Conservation (phyloP, 2,329 filamentous ascomycete genomes). For the Thielaviopsis populi region DNA sequence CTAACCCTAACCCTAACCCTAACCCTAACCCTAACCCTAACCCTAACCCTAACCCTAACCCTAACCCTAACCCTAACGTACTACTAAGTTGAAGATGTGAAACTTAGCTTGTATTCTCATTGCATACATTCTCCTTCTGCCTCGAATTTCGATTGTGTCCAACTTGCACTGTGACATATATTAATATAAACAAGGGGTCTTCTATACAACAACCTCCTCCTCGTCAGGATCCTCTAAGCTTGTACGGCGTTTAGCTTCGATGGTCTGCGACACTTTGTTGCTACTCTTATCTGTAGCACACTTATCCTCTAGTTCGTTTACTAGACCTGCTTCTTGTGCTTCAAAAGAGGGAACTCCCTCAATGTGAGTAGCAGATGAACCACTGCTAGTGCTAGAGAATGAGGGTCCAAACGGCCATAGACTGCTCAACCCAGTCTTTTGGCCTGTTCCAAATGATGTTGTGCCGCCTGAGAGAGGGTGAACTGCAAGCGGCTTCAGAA, state of each 20-base stretch:
- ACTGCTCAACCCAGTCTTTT: slow-evolving; percentile 32
- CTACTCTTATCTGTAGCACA: slow-evolving; percentile 26
- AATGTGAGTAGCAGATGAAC: slow-evolving; percentile 6
- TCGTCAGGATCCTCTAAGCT: slow-evolving; percentile 44
- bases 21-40: too few relatives aligned
- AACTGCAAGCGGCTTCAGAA: slow-evolving; percentile 40
- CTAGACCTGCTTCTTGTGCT: slow-evolving; percentile 14
- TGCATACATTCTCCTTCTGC: too few relatives aligned
- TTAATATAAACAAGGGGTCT: not conserved
- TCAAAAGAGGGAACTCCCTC: slow-evolving; percentile 19
- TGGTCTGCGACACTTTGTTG: slow-evolving; percentile 30
- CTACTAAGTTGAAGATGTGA: too few relatives aligned
- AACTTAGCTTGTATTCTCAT: too few relatives aligned
- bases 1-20: too few relatives aligned
- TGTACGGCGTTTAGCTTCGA: slow-evolving; percentile 39
- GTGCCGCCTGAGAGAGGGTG: slow-evolving; percentile 31
- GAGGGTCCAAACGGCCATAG: slow-evolving; percentile 41
- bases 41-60: too few relatives aligned
- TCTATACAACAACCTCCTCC: slow-evolving; percentile 31
- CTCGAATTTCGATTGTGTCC: too few relatives aligned
- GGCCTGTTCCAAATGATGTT: slow-evolving; percentile 9
- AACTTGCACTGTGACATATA: too few relatives aligned
- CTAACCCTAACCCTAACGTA: too few relatives aligned
- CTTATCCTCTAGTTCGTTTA: slow-evolving; percentile 22
- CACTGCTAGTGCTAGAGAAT: not conserved